Evolutionary conservation across 805 yeast genomes (phyloP), one percentile per base, ranked within the genome.

Genomic region (Metschnikowia colocasiae): DNA sequence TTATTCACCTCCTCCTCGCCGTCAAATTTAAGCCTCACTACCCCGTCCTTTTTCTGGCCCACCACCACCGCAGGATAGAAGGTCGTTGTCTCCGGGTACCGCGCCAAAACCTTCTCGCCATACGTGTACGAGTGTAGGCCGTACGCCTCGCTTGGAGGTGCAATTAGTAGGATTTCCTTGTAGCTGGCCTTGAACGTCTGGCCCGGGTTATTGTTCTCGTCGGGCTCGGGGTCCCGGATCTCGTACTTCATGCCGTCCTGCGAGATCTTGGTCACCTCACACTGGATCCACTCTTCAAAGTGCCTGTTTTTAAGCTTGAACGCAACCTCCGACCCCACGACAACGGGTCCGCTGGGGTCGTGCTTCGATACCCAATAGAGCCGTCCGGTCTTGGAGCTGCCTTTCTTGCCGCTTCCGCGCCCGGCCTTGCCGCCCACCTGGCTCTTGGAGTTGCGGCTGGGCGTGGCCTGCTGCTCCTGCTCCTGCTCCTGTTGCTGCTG

Each of bases 211-310:
- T 86, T 87, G 56, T 82, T 78, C 59, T 92, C 98, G 60, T 94
- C 99, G 0, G 99, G 98, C 59, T 94, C 99, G 0, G 98, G 97
- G 64, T 94, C 99, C 57, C 88, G 81, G n/a, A 94, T 91, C 65
- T 94, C 98, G 62, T 84, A 90, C 56, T 59, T 53, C 44, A 59
- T 69, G 1, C 94, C 92, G 54, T 88, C 96, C 1, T 80, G 80
- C n/a, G 81, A 66, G 3, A 92, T 81, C 55, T 80, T 82, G 23
- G 83, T 78, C 13, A 94, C 95, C 59, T 86, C 89, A 69, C 99
- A 94, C 63, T 88, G 96, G 56, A 94, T 89, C 99, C 99, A 94
- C 61, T 92, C 98, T 42, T 85, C 91, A n/a, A 80, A 75, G 40
- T 83, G 85, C 33, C 85, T 75, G 57, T 79, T 82, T 50, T 76